phyloP scores from a whole-genome alignment of 805 yeast species.

The Kazachstania martiniae region DNA sequence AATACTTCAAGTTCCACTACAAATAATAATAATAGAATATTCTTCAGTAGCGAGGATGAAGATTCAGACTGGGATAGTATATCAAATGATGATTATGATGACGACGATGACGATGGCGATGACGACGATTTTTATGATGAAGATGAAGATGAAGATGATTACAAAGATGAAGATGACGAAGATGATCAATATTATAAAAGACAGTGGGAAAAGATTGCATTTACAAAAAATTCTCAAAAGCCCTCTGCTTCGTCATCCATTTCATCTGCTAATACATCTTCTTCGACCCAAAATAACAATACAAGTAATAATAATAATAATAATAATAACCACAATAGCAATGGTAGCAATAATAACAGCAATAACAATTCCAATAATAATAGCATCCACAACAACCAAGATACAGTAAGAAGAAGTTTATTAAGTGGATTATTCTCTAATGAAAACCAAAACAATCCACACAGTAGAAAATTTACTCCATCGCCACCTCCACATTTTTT shows the following conservation, averaged over 20 bases:
- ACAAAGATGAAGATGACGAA: slow-evolving; percentile 22
- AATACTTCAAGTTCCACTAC: slow-evolving; percentile 1
- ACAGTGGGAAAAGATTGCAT: slow-evolving; percentile 25
- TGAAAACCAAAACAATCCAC: too few relatives aligned
- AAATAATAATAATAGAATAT: slow-evolving; percentile 12
- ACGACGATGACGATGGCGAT: slow-evolving; percentile 10
- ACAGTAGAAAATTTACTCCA: too few relatives aligned
- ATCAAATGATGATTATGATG: slow-evolving; percentile 18
- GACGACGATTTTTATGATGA: slow-evolving; percentile 15
- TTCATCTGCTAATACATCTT: background rate
- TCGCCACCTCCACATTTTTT: background rate
- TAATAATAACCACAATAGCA: too few relatives aligned
- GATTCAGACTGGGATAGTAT: slow-evolving; percentile 27
- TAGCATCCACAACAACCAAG: background rate
- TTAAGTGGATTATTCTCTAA: slow-evolving; percentile 23
- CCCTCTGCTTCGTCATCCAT: slow-evolving; percentile 1
- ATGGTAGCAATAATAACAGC: too few relatives aligned
- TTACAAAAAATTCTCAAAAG: slow-evolving; percentile 12
- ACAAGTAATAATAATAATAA: background rate
- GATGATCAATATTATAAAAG: slow-evolving; percentile 23
- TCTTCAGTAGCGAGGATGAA: slow-evolving; percentile 27
- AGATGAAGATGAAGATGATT: slow-evolving; percentile 12
- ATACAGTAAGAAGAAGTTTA: slow-evolving; percentile 17
- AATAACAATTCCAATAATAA: background rate
- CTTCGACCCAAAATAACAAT: too few relatives aligned